Conservation (phyloP, 305 asterid genomes). For the Fraxinus albicans region DNA sequence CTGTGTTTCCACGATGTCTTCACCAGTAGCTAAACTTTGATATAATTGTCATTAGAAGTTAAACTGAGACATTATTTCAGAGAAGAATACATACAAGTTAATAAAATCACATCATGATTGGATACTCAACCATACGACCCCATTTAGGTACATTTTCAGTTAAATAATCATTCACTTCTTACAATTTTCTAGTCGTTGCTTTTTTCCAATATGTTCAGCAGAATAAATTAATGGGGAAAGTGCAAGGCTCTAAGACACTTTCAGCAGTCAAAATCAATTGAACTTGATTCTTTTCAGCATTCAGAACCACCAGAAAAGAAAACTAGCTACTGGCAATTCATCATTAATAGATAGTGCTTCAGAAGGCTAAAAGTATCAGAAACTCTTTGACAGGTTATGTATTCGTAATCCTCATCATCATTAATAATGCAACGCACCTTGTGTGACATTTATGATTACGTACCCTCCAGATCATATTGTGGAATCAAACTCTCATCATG, state of each 20-base stretch:
- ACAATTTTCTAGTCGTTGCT: neutral
- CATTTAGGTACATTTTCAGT: neutral
- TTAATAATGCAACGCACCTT: neutral
- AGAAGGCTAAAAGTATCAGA: neutral
- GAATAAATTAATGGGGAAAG: neutral
- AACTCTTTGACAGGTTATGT: neutral
- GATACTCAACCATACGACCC: neutral
- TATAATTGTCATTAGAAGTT: constrained; percentile 15
- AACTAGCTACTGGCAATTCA: neutral
- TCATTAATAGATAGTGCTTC: neutral
- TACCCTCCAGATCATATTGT: neutral
- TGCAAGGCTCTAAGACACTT: neutral
- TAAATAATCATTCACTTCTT: neutral
- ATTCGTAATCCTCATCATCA: neutral
- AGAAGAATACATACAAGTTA: constrained; percentile 9
- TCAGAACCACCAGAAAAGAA: neutral
- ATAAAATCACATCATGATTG: neutral
- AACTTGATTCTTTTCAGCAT: neutral
- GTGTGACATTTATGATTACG: neutral
- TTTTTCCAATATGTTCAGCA: neutral
- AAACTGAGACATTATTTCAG: neutral
- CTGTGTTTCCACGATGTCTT: constrained; percentile 35
- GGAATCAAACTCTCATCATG: neutral
- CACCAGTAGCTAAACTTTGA: constrained; percentile 39
- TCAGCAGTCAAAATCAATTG: neutral